Base-by-base conservation (phyloP, 495 filamentous ascomycete genomes). In the Lophiotrema nucula region DNA sequence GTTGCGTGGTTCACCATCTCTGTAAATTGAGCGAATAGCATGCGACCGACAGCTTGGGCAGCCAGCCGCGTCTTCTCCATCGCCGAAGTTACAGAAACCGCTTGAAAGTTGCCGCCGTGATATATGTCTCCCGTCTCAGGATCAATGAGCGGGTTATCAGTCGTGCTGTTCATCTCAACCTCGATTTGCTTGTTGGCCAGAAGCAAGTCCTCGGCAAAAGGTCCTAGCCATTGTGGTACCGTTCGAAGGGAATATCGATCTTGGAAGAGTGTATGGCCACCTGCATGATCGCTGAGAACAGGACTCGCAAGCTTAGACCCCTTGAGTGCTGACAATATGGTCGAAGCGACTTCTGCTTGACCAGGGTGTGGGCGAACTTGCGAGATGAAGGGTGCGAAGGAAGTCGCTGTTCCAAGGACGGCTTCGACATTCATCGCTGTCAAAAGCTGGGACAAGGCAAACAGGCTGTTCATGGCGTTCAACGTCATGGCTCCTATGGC, bases 331-430 rank as follows among this genome's bases (percentile, higher is more conserved):
- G 60, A 54, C 28, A 70, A 65, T 28, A 88, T 81, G 56, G 83
- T 87, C 26, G 53, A 33, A 0, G 84, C 80, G 1, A 70, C 75
- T 64, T 88, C 83, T 1, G 70, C 69, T 60, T 89, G 86, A 6
- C 86, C 84, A 1, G 70, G 67, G 57, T 89, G 85, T 0, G 86
- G 84, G 0, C 84, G 77, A 3, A 74, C 68, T 0, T 62, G 45
- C 3, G 80, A 77, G 54, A 88, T 81, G 67, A 88, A 88, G 0
- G 81, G 79, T 60, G 83, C 69, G 57, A 80, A 83, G 58, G 76
- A 82, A 48, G 79, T 73, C 4, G 70, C 58, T 3, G 71, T 81
- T 15, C 81, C 86, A 13, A 64, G 55, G 3, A 88, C 70, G 0
- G 73, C 76, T 53, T 78, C 80, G 0, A 74, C 73, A 12, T 66